A percentile compares a stretch with the other conserved stretches of the same genome.
Conservation (phyloP, 2,329 filamentous ascomycete species). For the Biscogniauxia marginata region DNA sequence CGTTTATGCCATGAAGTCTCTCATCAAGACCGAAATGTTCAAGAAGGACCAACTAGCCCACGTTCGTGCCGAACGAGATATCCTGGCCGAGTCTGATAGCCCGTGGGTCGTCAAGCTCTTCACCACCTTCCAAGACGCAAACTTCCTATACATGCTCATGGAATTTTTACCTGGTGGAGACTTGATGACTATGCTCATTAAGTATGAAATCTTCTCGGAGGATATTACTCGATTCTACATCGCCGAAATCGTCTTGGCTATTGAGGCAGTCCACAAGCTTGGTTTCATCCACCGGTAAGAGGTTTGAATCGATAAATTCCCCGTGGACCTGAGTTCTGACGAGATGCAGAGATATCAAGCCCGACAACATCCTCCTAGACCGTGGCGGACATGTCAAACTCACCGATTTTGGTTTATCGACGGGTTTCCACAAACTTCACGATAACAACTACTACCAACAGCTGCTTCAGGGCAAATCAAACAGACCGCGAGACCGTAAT, state of each 20-base stretch:
- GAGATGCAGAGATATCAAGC: conserved; percentile 88
- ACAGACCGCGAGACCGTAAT: conserved; percentile 75
- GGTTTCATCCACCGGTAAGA: conserved; percentile 96
- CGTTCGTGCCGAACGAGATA: conserved; percentile 95
- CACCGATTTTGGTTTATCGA: conserved; percentile 96
- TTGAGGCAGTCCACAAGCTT: conserved; percentile 95
- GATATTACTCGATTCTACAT: conserved; percentile 99
- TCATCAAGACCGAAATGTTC: conserved; percentile 99
- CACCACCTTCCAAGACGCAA: conserved; percentile 94
- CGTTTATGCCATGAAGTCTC: conserved; percentile 96
- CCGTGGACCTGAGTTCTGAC: conserved; percentile 40
- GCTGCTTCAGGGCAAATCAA: conserved; percentile 77
- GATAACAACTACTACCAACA: conserved; percentile 99
- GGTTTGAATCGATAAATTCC: neutral
- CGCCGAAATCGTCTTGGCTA: conserved; percentile 96
- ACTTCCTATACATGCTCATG: conserved; percentile 99
- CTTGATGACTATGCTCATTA: conserved; percentile 99
- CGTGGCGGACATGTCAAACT: conserved; percentile 96
- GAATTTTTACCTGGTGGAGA: conserved; percentile 98
- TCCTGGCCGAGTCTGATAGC: conserved; percentile 97
- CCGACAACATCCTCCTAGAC: conserved; percentile 96
- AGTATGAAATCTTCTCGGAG: conserved; percentile 99
- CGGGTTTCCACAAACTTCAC: conserved; percentile 95
- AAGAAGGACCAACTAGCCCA: conserved; percentile 98
- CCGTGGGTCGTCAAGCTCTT: conserved; percentile 99